Percentiles rank a stretch among this genome's conserved stretches.
These are phyloP conservation scores for Pyricularia sp. DNA, from an alignment of 2,329 filamentous ascomycete genomes.

Conservation along the genomic window DNA sequence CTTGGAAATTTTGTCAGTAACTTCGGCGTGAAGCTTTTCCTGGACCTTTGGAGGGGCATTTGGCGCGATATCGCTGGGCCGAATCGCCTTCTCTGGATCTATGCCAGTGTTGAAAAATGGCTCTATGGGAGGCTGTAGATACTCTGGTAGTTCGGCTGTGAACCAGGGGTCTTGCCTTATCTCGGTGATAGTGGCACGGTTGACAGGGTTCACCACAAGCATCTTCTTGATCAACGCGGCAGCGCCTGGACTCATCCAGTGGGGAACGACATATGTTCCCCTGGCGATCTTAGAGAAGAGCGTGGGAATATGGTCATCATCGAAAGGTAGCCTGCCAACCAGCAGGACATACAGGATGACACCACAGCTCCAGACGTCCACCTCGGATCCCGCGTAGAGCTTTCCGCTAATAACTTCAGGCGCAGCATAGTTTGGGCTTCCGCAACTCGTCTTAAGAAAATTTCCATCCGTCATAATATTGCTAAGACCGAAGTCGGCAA, in stretches of 20 bases:
- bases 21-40: conserved; percentile 82
- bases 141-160: conserved; percentile 72
- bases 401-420: conserved; percentile 98
- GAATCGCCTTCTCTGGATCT: conserved; percentile 85
- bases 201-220: conserved; percentile 90
- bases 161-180: conserved; percentile 96
- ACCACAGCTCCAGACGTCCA: conserved; percentile 96
- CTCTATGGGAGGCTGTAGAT: conserved; percentile 78
- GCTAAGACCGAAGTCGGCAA: conserved; percentile 95
- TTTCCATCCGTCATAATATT: conserved; percentile 99
- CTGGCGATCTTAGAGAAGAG: conserved; percentile 97
- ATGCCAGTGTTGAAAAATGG: conserved; percentile 93
- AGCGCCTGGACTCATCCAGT: conserved; percentile 81
- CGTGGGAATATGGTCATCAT: conserved; percentile 96
- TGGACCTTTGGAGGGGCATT: conserved; percentile 70
- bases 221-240: conserved; percentile 79
- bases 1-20: conserved; percentile 91
- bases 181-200: conserved; percentile 87
- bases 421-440: conserved; percentile 95
- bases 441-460: conserved; percentile 96
- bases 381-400: conserved; percentile 92
- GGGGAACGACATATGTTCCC: conserved; percentile 85
- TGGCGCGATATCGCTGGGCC: conserved; percentile 71
- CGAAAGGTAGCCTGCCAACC: conserved; percentile 80
- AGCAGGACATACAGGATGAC: conserved; percentile 82